Evolutionary conservation across 2,329 filamentous ascomycete genomes (phyloP), one percentile per base, ranked within the genome.

Genomic region (Pseudogymnoascus sp.): DNA sequence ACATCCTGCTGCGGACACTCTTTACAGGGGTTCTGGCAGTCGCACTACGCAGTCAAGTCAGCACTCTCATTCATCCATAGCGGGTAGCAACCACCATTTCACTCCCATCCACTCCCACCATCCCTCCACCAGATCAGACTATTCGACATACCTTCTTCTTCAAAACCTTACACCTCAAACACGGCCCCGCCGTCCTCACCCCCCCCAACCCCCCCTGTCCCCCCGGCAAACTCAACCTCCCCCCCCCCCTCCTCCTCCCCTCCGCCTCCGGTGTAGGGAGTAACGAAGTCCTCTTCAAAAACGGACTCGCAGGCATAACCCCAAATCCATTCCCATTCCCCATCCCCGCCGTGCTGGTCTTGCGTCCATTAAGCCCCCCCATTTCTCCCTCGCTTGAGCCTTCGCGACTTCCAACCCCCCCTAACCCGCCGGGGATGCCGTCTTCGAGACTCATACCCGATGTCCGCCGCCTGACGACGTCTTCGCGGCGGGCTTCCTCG

Each of bases 91-190:
- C n/a, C n/a, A 18, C 7, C 37, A 18, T 12, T 2, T n/a, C 3
- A 18, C 37, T 10, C 14, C 10, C 37, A 40, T 18, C n/a, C 12
- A 31, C 7, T 11, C 31, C 31, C 31, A 8, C 31, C 4, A 44
- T 47, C 18, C 0, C 14, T 7, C 42, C 11, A 25, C 1, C 42
- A 2, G 1, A 12, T 10, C 38, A 2, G 1, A 18, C 2, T 2
- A 47, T 11, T 14, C 25, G 3, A 47, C 21, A 25, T 47, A 47
- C 42, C 42, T 37, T 59, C 53, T 59, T 59, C 53, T 59, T 59
- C 53, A 59, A 59, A 4, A 59, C 53, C 53, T 59, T 59, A 23
- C 53, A 59, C 18, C 53, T 59, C 53, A 59, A 59, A 16, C 53
- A 59, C 4, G 53, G 53, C 10, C 53, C 53, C n/a, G 25, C 21